These are phyloP conservation scores for Trametes cubensis DNA, from an alignment of 768 basidiomycete genomes.

Conservation along the genomic window DNA sequence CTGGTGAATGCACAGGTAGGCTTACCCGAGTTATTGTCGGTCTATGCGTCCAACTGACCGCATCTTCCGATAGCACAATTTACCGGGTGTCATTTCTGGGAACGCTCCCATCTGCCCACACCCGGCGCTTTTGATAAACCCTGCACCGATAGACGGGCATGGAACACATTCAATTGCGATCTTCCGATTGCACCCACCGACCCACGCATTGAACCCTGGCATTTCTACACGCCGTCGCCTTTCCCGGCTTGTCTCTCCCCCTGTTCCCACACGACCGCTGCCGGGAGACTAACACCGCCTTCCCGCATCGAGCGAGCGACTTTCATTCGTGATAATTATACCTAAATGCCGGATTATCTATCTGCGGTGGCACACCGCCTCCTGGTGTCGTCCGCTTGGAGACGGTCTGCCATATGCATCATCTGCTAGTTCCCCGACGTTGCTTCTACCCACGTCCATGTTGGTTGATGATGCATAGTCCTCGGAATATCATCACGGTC, in stretches of 20 bases:
- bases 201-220: constrained; percentile 4
- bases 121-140: constrained; percentile 20
- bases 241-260: constrained; percentile 11
- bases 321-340: constrained; percentile 16
- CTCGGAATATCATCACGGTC: too few species aligned
- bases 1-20: not conserved
- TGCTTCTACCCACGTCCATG: too few species aligned
- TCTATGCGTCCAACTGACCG: constrained; percentile 14
- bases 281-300: constrained; percentile 15
- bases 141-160: constrained; percentile 7
- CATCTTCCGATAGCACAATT: constrained; percentile 14
- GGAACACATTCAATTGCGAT: constrained; percentile 20
- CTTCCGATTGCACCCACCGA: constrained; percentile 17
- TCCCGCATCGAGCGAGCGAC: constrained; percentile 4
- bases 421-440: not conserved
- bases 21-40: constrained; percentile 16
- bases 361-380: not conserved
- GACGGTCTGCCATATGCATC: not conserved
- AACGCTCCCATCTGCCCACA: constrained; percentile 15
- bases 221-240: constrained; percentile 18
- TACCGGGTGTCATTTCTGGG: constrained; percentile 24
- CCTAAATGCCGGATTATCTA: constrained; percentile 11
- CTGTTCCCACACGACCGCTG: constrained; percentile 11
- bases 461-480: too few species aligned
- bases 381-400: not conserved